These are phyloP conservation scores for Alternaria tenuissima DNA, from an alignment of 2,329 filamentous ascomycete species.

Conservation along the genomic window DNA sequence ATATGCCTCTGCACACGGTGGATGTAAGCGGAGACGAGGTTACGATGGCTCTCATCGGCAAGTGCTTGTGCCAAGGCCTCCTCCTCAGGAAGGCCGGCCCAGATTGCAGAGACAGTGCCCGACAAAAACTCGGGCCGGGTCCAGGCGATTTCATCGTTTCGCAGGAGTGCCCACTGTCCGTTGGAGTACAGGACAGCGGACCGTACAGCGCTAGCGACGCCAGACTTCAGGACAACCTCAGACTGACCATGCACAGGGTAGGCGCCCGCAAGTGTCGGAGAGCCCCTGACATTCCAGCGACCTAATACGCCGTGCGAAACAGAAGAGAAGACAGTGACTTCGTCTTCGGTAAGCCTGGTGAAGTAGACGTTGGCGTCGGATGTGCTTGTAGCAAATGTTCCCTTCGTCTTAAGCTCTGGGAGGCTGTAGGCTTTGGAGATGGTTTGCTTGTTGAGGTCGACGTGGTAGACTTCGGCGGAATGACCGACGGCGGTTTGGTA, in stretches of 20 bases:
- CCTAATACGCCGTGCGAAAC: slow-evolving; percentile 78
- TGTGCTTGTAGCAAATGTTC: slow-evolving; percentile 81
- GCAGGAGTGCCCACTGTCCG: slow-evolving; percentile 82
- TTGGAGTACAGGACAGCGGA: slow-evolving; percentile 72
- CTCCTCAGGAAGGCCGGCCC: slow-evolving; percentile 77
- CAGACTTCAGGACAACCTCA: slow-evolving; percentile 78
- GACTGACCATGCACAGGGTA: slow-evolving; percentile 73
- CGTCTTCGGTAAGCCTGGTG: slow-evolving; percentile 78
- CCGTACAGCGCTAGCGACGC: slow-evolving; percentile 76
- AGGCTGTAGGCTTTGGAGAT: slow-evolving; percentile 83
- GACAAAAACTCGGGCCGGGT: slow-evolving; percentile 81
- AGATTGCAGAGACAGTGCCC: slow-evolving; percentile 80
- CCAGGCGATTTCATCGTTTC: slow-evolving; percentile 85
- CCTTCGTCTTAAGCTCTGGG: slow-evolving; percentile 72
- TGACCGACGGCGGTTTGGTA: slow-evolving; percentile 74
- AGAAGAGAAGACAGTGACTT: slow-evolving; percentile 78
- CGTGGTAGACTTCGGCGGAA: slow-evolving; percentile 86
- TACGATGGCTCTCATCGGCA: slow-evolving; percentile 86
- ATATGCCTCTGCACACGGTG: slow-evolving; percentile 86
- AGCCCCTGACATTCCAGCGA: slow-evolving; percentile 70
- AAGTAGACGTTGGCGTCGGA: slow-evolving; percentile 87
- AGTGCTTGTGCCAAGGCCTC: slow-evolving; percentile 81
- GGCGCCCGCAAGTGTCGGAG: slow-evolving; percentile 38
- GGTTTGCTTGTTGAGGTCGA: slow-evolving; percentile 73
- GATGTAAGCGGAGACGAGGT: slow-evolving; percentile 80